Conservation (phyloP, 306 rosid genomes). For the Amphicarpaea edgeworthii region DNA sequence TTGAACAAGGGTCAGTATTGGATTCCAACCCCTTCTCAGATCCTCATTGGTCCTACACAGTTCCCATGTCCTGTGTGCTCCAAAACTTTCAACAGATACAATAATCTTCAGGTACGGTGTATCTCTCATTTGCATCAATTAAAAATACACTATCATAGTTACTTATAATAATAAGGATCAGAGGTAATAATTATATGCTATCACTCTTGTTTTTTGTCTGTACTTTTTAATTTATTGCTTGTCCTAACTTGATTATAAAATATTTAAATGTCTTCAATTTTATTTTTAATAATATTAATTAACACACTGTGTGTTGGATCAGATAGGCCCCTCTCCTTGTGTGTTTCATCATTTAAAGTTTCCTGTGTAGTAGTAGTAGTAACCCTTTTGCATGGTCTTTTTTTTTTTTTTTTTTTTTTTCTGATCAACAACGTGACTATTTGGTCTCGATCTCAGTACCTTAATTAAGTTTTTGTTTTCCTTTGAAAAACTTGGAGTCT, state of each 20-base stretch:
- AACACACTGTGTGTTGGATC: constrained; percentile 11
- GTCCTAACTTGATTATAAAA: not conserved
- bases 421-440: constrained; percentile 44
- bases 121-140: not conserved
- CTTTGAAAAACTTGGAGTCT: constrained; percentile 44
- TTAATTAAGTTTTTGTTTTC: constrained; percentile 38
- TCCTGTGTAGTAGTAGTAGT: not conserved
- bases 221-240: constrained; percentile 3
- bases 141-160: too few species aligned
- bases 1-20: constrained; percentile 73
- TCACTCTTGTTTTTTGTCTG: not conserved
- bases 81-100: constrained; percentile 88
- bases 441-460: constrained; percentile 34
- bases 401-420: constrained; percentile 24
- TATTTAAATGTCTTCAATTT: not conserved
- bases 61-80: constrained; percentile 82
- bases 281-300: not conserved
- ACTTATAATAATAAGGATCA: too few species aligned
- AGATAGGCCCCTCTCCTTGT: constrained; percentile 13
- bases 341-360: not conserved
- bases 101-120: constrained; percentile 78
- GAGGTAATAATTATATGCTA: too few species aligned
- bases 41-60: constrained; percentile 86
- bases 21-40: constrained; percentile 92
- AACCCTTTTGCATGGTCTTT: constrained; percentile 49